phyloP scores from a whole-genome alignment of 202 grass and related monocot genomes.

The Panicum hallii region DNA sequence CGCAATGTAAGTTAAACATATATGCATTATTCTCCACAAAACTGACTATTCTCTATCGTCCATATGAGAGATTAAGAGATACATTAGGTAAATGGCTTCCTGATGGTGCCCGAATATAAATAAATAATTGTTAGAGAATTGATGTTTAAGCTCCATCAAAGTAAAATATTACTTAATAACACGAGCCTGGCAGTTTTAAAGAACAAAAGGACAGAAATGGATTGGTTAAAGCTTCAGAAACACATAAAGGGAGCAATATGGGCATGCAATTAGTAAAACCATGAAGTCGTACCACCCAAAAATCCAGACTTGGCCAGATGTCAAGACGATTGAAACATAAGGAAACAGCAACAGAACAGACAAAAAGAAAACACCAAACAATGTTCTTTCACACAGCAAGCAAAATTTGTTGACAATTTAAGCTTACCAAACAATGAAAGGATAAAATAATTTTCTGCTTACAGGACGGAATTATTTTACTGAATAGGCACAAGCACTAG shows the following conservation, averaged over 20 bases:
- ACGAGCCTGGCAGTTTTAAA: not conserved
- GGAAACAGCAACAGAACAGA: conserved; percentile 21
- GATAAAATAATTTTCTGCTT: conserved; percentile 17
- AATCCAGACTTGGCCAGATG: conserved; percentile 34
- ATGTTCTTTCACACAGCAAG: conserved; percentile 26
- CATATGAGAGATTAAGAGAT: not conserved
- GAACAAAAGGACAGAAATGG: not conserved
- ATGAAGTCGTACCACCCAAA: not conserved
- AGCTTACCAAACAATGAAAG: conserved; percentile 36
- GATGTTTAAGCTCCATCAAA: conserved; percentile 7
- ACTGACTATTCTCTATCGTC: not conserved
- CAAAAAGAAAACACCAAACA: conserved; percentile 39
- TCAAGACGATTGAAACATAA: conserved; percentile 22
- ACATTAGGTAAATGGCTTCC: not conserved
- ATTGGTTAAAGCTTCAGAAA: conserved; percentile 7
- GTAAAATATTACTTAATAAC: conserved; percentile 19
- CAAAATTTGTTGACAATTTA: conserved; percentile 35
- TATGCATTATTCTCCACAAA: not conserved
- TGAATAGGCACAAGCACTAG: conserved; percentile 25
- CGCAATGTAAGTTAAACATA: not conserved
- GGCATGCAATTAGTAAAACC: conserved; percentile 20
- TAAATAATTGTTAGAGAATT: not conserved
- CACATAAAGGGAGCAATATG: conserved; percentile 19
- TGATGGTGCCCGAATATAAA: conserved; percentile 11
- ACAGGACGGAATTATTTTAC: conserved; percentile 19